Evolutionary conservation across 2,329 filamentous ascomycete genomes (phyloP).

Genomic region (Chalaropsis thielavioides): DNA sequence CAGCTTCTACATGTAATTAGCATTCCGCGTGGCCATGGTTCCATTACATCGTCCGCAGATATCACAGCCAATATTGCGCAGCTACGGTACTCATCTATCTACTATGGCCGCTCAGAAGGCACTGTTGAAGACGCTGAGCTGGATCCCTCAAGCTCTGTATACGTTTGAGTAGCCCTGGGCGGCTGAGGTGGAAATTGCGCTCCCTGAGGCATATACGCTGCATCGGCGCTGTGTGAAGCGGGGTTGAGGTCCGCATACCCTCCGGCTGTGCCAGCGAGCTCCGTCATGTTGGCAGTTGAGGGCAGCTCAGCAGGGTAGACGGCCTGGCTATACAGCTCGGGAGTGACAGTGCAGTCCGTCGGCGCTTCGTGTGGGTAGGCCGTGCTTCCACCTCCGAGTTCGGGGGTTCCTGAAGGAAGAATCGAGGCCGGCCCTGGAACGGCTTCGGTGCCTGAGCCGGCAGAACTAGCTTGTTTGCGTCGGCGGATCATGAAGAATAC

Average conservation of each 20-base stretch:
- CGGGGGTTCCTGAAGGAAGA: slow-evolving; percentile 8
- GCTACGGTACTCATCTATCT: no score
- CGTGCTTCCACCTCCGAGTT: not conserved
- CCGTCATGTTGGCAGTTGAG: not conserved
- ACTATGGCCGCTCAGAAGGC: not conserved
- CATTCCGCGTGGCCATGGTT: no score
- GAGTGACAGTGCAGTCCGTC: not conserved
- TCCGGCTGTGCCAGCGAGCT: not conserved
- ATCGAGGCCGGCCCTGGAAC: not conserved
- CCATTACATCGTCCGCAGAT: not conserved
- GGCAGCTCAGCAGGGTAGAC: not conserved
- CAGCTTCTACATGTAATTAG: no score
- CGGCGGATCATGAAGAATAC: slow-evolving; percentile 22
- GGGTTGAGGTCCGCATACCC: not conserved
- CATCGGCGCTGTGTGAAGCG: not conserved
- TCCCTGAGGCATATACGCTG: not conserved
- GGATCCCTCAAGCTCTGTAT: not conserved
- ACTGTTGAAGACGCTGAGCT: not conserved
- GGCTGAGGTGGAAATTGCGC: not conserved
- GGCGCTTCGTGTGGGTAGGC: not conserved
- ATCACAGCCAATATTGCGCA: no score
- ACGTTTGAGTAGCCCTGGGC: not conserved
- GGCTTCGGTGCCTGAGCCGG: not conserved
- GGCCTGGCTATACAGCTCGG: slow-evolving; percentile 28
- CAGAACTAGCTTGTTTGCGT: not conserved